These are phyloP conservation scores for Ambrosiella beaveri DNA, from an alignment of 2,329 filamentous ascomycete genomes.

Conservation along the genomic window DNA sequence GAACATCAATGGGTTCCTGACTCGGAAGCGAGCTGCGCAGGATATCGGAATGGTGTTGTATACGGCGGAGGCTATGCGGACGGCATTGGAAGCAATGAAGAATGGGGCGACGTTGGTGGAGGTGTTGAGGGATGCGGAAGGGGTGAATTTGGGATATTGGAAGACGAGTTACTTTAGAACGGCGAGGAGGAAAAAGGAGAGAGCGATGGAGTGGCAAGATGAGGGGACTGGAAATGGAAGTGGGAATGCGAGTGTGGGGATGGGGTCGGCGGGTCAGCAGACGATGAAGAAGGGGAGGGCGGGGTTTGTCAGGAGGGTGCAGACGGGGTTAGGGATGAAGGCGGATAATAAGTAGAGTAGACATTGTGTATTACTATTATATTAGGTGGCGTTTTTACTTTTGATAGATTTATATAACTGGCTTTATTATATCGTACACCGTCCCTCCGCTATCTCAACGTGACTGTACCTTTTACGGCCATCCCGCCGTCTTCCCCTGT, in stretches of 20 bases:
- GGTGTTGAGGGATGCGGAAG: conserved; percentile 11
- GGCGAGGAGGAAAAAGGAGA: conserved; percentile 15
- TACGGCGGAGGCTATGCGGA: conserved; percentile 29
- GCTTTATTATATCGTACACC: neutral
- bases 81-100: conserved; percentile 27
- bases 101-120: conserved; percentile 24
- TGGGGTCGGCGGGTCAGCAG: conserved; percentile 28
- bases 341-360: neutral
- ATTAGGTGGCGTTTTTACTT: neutral
- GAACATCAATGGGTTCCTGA: conserved; percentile 17
- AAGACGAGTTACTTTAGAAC: conserved; percentile 10
- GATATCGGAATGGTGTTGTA: conserved; percentile 28
- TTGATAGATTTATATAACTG: neutral
- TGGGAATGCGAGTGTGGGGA: conserved; percentile 17
- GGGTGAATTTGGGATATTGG: conserved; percentile 6
- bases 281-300: conserved; percentile 20
- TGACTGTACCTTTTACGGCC: conserved; percentile 40
- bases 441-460: neutral
- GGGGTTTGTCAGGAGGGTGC: neutral
- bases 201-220: conserved; percentile 29
- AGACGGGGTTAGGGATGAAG: neutral
- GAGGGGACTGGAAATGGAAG: conserved; percentile 19
- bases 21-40: conserved; percentile 20
- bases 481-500: conserved; percentile 43
- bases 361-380: neutral